phyloP scores from a whole-genome alignment of 495 filamentous ascomycete species.

The Rhypophila decipiens region DNA sequence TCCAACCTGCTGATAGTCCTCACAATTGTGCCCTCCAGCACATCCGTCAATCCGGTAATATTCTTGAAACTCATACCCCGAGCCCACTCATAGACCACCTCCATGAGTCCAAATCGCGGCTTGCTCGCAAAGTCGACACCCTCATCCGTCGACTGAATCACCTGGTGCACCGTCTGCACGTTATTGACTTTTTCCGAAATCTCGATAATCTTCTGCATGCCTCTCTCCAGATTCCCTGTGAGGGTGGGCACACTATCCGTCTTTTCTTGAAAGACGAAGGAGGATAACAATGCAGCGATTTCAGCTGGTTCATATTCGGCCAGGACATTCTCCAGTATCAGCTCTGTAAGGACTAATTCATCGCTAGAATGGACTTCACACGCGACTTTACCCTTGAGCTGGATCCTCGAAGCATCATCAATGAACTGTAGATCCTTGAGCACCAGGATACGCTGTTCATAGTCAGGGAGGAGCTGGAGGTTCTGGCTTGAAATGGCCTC shows the following conservation, averaged over 20 bases:
- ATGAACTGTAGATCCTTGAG: slow-evolving; percentile 87
- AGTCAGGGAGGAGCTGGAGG: slow-evolving; percentile 93
- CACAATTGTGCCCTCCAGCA: slow-evolving; percentile 95
- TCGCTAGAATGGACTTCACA: slow-evolving; percentile 98
- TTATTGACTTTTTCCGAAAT: slow-evolving; percentile 88
- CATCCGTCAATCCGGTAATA: slow-evolving; percentile 93
- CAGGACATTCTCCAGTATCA: slow-evolving; percentile 92
- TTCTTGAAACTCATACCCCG: slow-evolving; percentile 96
- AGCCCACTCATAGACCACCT: slow-evolving; percentile 99
- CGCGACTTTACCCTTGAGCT: slow-evolving; percentile 95
- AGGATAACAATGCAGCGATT: slow-evolving; percentile 87
- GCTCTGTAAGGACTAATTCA: slow-evolving; percentile 93
- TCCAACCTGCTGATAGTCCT: slow-evolving; percentile 86
- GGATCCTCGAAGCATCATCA: slow-evolving; percentile 73
- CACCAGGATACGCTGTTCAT: slow-evolving; percentile 89
- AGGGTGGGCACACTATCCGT: slow-evolving; percentile 79
- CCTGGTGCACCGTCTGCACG: slow-evolving; percentile 80
- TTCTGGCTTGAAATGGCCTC: slow-evolving; percentile 93
- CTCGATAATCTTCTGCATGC: slow-evolving; percentile 75
- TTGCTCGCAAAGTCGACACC: slow-evolving; percentile 83
- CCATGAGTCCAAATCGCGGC: slow-evolving; percentile 86
- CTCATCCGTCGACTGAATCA: slow-evolving; percentile 82
- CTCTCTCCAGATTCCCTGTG: slow-evolving; percentile 74
- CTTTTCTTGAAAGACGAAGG: slow-evolving; percentile 99
- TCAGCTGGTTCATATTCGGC: slow-evolving; percentile 94